phyloP scores from a whole-genome alignment of 2,329 filamentous ascomycete genomes.

The Claviceps arundinis region DNA sequence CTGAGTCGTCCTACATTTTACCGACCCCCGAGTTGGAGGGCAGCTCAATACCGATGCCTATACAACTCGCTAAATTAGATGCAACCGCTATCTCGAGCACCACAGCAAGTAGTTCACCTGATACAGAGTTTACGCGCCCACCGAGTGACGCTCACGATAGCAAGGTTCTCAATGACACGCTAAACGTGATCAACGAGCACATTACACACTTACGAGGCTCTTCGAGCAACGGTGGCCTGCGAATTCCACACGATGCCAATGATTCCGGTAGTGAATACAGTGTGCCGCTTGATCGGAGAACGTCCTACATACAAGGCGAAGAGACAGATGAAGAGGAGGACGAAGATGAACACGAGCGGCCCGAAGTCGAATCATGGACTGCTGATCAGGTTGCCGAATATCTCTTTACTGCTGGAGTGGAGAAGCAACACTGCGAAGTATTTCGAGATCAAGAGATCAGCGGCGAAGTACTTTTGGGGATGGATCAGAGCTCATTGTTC shows the following conservation, averaged over 20 bases:
- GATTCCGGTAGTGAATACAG: slow-evolving; percentile 90
- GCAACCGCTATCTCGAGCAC: slow-evolving; percentile 15
- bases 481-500: slow-evolving; percentile 91
- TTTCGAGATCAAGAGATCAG: slow-evolving; percentile 94
- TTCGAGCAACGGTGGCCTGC: slow-evolving; percentile 36
- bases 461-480: slow-evolving; percentile 81
- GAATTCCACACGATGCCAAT: slow-evolving; percentile 44
- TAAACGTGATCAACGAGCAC: slow-evolving; percentile 94
- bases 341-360: slow-evolving; percentile 49
- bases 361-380: slow-evolving; percentile 69
- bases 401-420: slow-evolving; percentile 71
- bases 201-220: slow-evolving; percentile 69
- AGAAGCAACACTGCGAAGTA: slow-evolving; percentile 81
- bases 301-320: slow-evolving; percentile 87
- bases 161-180: slow-evolving; percentile 82
- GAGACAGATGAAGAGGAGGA: slow-evolving; percentile 97
- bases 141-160: slow-evolving; percentile 35
- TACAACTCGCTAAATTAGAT: slow-evolving; percentile 28
- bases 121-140: slow-evolving; percentile 22
- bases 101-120: slow-evolving; percentile 15
- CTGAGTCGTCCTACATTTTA: slow-evolving; percentile 15
- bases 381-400: slow-evolving; percentile 78
- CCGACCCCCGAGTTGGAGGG: slow-evolving; percentile 18
- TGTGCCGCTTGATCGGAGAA: slow-evolving; percentile 57
- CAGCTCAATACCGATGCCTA: slow-evolving; percentile 28